A percentile compares a stretch with the other conserved stretches of the same genome.
phyloP scores from a whole-genome alignment of 2,329 filamentous ascomycete species.

The Colletotrichum viniferum region DNA sequence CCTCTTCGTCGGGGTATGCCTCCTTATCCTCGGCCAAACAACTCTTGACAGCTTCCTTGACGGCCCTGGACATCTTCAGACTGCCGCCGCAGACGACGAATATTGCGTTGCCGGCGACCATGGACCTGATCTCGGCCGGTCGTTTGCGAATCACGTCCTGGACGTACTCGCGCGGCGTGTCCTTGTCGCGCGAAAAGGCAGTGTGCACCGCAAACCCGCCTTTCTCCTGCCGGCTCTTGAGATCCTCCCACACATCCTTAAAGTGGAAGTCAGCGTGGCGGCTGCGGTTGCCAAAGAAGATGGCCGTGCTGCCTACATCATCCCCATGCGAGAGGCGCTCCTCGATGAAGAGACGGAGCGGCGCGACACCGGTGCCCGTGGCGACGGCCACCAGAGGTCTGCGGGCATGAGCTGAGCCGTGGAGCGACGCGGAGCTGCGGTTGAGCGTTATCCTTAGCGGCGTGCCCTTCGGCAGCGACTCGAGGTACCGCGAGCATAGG shows the following conservation, averaged over 20 bases:
- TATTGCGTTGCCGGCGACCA: conserved; percentile 46
- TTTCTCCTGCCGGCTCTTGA: neutral
- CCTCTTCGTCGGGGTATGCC: conserved; percentile 36
- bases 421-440: conserved; percentile 49
- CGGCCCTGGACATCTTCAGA: conserved; percentile 62
- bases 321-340: conserved; percentile 57
- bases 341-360: conserved; percentile 80
- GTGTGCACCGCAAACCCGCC: conserved; percentile 34
- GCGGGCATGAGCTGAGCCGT: conserved; percentile 37
- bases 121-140: conserved; percentile 35
- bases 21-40: conserved; percentile 44
- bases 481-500: conserved; percentile 87
- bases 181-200: conserved; percentile 53
- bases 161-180: conserved; percentile 57
- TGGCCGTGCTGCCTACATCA: conserved; percentile 41
- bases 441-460: conserved; percentile 64
- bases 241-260: conserved; percentile 69
- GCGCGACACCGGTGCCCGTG: conserved; percentile 86
- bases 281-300: conserved; percentile 89
- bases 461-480: conserved; percentile 63
- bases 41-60: conserved; percentile 56
- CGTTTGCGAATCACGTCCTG: conserved; percentile 57
- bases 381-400: conserved; percentile 77
- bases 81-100: conserved; percentile 62
- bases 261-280: conserved; percentile 81